Conservation (phyloP, 1,284 basidiomycete species). For the Tremellales sp. region DNA sequence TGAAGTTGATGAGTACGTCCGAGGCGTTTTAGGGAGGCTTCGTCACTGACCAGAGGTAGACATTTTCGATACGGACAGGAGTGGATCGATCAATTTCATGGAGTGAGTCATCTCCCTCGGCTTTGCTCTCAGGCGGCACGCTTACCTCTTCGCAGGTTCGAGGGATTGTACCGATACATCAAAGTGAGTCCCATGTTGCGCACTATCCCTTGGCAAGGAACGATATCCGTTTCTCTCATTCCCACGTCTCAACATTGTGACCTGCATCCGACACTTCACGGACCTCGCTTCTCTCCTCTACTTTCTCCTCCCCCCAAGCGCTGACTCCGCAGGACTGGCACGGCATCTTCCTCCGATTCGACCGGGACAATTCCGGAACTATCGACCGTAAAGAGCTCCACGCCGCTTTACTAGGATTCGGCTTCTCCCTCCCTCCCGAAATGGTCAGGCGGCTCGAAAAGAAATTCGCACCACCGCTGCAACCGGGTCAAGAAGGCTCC, state of each 20-base stretch:
- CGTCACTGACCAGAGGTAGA: conserved; percentile 21
- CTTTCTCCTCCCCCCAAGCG: neutral
- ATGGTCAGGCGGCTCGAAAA: conserved; percentile 47
- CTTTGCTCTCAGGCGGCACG: no score
- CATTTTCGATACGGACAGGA: conserved; percentile 48
- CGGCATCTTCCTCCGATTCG: conserved; percentile 48
- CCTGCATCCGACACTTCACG: neutral
- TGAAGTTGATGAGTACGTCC: neutral
- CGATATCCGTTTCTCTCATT: neutral
- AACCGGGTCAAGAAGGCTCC: conserved; percentile 16
- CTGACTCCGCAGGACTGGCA: conserved; percentile 45
- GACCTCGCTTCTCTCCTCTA: neutral
- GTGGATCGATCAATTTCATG: conserved; percentile 46
- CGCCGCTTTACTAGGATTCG: conserved; percentile 46
- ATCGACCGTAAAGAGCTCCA: conserved; percentile 49
- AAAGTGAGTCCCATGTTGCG: conserved; percentile 30
- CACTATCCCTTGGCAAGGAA: neutral
- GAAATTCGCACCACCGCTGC: conserved; percentile 44
- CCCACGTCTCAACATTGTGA: neutral
- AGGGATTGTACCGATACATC: conserved; percentile 49
- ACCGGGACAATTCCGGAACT: conserved; percentile 44
- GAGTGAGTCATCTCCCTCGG: no score
- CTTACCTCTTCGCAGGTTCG: no score
- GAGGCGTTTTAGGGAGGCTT: neutral
- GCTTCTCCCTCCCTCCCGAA: conserved; percentile 44